Base-by-base conservation (phyloP, 108 stramenopile genomes). In the Seminavis robusta region DNA sequence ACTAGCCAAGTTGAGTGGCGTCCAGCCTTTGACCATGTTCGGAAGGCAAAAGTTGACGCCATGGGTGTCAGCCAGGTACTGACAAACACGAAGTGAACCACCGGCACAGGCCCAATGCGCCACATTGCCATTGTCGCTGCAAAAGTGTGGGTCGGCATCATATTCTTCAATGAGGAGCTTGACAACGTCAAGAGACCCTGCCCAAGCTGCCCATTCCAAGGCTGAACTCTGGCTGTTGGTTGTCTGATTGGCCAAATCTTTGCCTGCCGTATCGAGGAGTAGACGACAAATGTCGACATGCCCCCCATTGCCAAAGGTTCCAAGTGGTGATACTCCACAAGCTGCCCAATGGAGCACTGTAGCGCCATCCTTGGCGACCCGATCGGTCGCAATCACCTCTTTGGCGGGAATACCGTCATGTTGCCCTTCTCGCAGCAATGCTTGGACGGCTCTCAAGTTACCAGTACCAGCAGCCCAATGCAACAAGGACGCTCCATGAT, bases 31-130 rank as follows among this genome's bases (percentile, higher is more conserved):
- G n/a, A n/a, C n/a, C n/a, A n/a, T n/a, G 51, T 87, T 87, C 20
- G 74, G 75, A 24, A 57, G 52, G 6, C 67, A 72, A 60, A 83
- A 87, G 46, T 83, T 74, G 23, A 83, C 76, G 16, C 65, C 69
- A 11, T 73, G 72, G 11, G 67, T 68, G 11, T 72, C 33, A 33
- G 28, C 16, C 39, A 56, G 27, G 19, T 41, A 56, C n/a, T 56
- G 23, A 24, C 54, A 56, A 20, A 56, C 25, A 10, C n/a, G 4
- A 2, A 41, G 15, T 28, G 39, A 24, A 4, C 54, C 54, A 6
- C 39, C 37, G 6, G 38, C 54, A 5, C 39, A 37, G 4, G 54
- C 54, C 37, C 37, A 56, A 41, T 56, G 54, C 54, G 41, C 8
- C 26, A 40, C 54, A 3, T 21, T 56, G 24, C 41, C 26, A 40